Evolutionary conservation across 148 eudicot genomes (phyloP), one percentile per base, ranked within the genome.

Genomic region (Vaccinium macrocarpon): DNA sequence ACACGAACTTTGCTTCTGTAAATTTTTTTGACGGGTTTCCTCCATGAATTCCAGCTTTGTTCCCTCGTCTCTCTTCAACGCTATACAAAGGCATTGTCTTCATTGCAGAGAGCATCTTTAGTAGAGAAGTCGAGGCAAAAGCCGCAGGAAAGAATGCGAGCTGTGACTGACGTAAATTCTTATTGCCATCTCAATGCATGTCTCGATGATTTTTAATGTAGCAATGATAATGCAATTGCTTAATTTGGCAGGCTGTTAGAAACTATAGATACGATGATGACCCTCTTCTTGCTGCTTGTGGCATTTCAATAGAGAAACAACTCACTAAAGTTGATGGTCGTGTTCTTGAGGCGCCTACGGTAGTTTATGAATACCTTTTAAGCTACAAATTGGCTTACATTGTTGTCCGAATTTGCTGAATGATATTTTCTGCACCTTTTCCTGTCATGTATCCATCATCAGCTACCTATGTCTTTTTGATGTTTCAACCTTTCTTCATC

Each of bases 281-380:
- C 32, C 90, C 92, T 64, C 85, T 92, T 80, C 91, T 97, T 80
- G 86, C 82, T 82, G 89, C 90, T 72, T 91, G 92, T 78, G 96
- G 99, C 82, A 83, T 97, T 84, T 91, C 94, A 78, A 81, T 93
- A 53, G 92, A 90, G 79, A 89, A 86, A 72, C 89, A 95, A 76
- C 92, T 95, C 80, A 89, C 94, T 83, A 88, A 88, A 84, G 87
- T 93, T 84, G 91, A 91, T 76, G 98, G 95, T 27, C 96, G 99
- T 82, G 92, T 95, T 64, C 92, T 97, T 79, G 90, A 90, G 83
- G 91, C 96, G 61, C 98, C 99, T 18, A 93, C 86, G 95, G 99
- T 96, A 81, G 12, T 49, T 89, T 25, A 49, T 66, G 38, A 42
- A 10, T 64, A 12, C 6, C 5, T 57, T 23, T 57, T 4, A 12